A percentile compares a stretch with the other conserved stretches of the same genome.
Evolutionary conservation across 2,329 filamentous ascomycete genomes (phyloP).

Genomic region (Colletotrichum sp.): DNA sequence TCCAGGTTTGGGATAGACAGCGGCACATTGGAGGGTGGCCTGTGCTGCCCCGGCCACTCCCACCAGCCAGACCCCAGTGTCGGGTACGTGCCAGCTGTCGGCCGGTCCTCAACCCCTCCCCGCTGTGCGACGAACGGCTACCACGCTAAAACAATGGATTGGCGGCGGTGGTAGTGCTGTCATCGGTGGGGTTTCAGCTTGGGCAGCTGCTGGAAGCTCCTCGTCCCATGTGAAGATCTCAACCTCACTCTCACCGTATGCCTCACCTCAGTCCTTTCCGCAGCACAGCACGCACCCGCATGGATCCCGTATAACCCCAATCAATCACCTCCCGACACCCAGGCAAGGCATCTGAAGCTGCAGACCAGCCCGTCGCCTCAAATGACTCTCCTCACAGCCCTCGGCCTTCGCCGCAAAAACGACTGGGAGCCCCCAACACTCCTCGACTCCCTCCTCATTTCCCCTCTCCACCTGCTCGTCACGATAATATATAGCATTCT

Average conservation of each 20-base stretch:
- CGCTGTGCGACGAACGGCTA: not conserved
- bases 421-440: conserved; percentile 56
- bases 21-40: not conserved
- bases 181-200: conserved; percentile 19
- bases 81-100: not conserved
- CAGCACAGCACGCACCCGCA: not conserved
- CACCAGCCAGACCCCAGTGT: not conserved
- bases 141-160: not conserved
- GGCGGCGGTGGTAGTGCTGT: conserved; percentile 1
- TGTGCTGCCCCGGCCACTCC: not conserved
- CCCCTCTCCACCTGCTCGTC: conserved; percentile 70
- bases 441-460: conserved; percentile 69
- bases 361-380: not conserved
- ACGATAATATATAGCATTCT: conserved; percentile 68
- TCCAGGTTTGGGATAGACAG: conserved; percentile 8
- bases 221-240: conserved; percentile 18
- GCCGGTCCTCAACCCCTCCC: not conserved
- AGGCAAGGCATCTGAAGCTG: not conserved
- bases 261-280: not conserved
- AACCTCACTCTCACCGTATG: not conserved
- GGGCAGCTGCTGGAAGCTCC: conserved; percentile 8
- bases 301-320: conserved; percentile 1
- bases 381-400: conserved; percentile 50
- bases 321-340: not conserved
- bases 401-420: conserved; percentile 53